Evolutionary conservation across 768 basidiomycete genomes (phyloP), one percentile per base, ranked within the genome.

Genomic region (Trametes villosa): DNA sequence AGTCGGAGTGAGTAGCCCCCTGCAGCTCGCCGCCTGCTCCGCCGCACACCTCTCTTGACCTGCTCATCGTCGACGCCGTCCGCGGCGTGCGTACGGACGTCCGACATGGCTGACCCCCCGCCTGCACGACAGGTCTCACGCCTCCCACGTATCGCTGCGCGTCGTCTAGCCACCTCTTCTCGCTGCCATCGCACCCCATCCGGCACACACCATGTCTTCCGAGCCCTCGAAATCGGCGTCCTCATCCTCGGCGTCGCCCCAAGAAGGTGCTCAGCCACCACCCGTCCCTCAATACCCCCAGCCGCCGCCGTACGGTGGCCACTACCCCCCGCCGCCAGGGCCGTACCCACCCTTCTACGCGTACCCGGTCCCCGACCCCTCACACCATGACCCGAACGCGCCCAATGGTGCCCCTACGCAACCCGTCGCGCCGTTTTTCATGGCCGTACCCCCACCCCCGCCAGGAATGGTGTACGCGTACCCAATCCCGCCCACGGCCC

Each of bases 391-490:
- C 60, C 74, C 75, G 11, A 62, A 72, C 45, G 65, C 54, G 8
- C 64, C 68, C 51, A 74, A 68, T 27, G 65, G 66, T 45, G 64
- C 73, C 13, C 73, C 75, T 0, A 31, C 57, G 1, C 62, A 53
- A 18, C 65, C 75, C 4, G 75, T 76, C 30, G 75, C 72, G 12
- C 77, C 70, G 18, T 78, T 75, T 50, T 70, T 76, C 66, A 75
- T 79, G 63, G 74, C 76, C 3, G 72, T 75, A 7, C 68, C 69
- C 42, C 71, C 76, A 12, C 76, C 74, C 0, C 68, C 76, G 6
- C 78, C 76, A 13, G 79, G 78, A 34, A 76, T 79, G 76, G 72
- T 80, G 59, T 79, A 78, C 52, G 77, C 75, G 18, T 80, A 78
- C 56, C 74, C 77, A 0, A 72, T 77, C n/a, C n/a, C n/a, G 46